Conservation (phyloP, 2,329 filamentous ascomycete genomes). For the Sporothrix sp. region DNA sequence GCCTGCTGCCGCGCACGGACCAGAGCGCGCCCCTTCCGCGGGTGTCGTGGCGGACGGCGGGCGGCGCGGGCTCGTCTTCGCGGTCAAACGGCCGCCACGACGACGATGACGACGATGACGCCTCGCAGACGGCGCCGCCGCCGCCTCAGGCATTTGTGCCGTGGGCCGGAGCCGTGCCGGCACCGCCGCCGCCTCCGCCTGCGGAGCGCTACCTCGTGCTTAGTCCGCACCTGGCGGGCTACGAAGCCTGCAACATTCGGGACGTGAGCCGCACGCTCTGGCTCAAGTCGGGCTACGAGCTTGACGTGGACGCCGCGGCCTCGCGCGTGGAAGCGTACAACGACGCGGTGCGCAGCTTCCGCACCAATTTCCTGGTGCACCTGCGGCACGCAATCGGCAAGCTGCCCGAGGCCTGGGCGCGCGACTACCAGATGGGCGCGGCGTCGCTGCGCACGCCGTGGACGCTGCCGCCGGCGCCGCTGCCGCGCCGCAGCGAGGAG, state of each 20-base stretch:
- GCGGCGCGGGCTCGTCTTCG: too few species aligned
- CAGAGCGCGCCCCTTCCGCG: neutral
- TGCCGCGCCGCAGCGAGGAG: neutral
- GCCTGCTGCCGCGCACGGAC: neutral
- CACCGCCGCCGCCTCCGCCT: neutral
- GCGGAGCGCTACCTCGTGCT: conserved; percentile 3
- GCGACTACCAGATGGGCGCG: neutral
- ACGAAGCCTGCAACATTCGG: neutral
- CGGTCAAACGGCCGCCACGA: neutral
- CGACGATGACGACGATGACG: neutral
- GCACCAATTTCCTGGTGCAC: conserved; percentile 15
- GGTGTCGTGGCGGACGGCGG: neutral
- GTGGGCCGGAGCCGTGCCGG: neutral
- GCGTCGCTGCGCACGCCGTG: neutral
- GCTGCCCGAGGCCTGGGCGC: neutral
- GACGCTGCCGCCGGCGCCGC: neutral
- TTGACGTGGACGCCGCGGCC: neutral
- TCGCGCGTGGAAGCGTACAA: neutral
- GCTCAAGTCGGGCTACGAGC: conserved; percentile 7
- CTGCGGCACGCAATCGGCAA: neutral
- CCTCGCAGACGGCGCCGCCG: neutral
- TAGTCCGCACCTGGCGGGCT: neutral
- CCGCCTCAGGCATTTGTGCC: neutral
- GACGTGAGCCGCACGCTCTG: conserved; percentile 2
- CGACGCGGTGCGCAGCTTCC: conserved; percentile 2